Evolutionary conservation across 139 green algal species (phyloP).

Genomic region (Chlorella sorokiniana): DNA sequence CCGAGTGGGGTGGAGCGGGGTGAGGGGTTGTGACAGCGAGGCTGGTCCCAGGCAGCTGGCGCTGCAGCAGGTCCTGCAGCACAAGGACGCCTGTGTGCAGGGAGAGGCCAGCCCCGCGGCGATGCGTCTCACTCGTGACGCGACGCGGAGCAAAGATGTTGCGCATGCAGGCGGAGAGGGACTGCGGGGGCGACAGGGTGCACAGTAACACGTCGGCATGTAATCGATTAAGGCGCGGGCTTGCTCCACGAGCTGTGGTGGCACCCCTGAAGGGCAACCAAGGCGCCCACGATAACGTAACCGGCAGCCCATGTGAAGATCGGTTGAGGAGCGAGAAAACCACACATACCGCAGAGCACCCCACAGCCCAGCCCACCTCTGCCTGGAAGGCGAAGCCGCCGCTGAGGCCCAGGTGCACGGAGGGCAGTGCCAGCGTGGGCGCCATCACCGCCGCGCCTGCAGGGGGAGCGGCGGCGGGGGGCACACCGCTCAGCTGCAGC

Average conservation of each 20-base stretch:
- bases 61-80: no score
- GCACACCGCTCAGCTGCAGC: no score
- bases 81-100: no score
- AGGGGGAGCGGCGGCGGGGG: neutral
- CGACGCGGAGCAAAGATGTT: conserved; percentile 37
- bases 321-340: no score
- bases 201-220: neutral
- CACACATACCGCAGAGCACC: neutral
- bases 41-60: no score
- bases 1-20: neutral
- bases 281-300: no score
- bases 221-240: no score
- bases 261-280: no score
- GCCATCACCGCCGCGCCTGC: conserved; percentile 38
- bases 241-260: neutral
- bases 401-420: conserved; percentile 30
- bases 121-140: conserved; percentile 9
- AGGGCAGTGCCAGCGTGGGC: conserved; percentile 32
- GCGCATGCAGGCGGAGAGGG: neutral
- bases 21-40: neutral
- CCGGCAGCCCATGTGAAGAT: no score
- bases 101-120: no score
- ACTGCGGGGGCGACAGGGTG: neutral
- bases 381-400: conserved; percentile 32
- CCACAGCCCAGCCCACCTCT: neutral